Evolutionary conservation across 768 basidiomycete species (phyloP), one percentile per base, ranked within the genome.

Genomic region (Phanerochaete carnosa): DNA sequence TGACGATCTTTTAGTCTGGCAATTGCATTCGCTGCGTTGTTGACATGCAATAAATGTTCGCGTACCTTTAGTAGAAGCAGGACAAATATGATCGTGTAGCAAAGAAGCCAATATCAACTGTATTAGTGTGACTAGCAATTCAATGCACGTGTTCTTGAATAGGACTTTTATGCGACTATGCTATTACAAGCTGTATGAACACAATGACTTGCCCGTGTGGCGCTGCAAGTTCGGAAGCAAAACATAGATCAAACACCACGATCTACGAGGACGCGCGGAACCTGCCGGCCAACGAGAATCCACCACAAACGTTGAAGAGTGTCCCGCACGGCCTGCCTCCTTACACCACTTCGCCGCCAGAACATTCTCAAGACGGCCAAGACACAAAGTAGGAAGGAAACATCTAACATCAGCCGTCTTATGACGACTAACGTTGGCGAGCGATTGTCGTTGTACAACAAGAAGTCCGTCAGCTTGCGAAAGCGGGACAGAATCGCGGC

Each of bases 1-100:
- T 43, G 37, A 37, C 52, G 32, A 54, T 61, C 39, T 55, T 65
- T 0, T 52, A 94, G 90, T 77, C 74, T 49, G 95, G 95, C 16
- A 82, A 91, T 52, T 97, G 95, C 73, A 97, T 99, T 70, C 90
- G 96, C 64, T 95, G 95, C 65, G 91, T 99, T 11, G 91, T 98
- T 46, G 87, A 96, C 73, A 95, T 98, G 95, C 57, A 56, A 22
- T 51, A 22, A 45, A 37, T 25, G 50, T 16, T 43, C 47, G 22
- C 19, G n/a, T 32, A n/a, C n/a, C n/a, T n/a, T n/a, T 28, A 51
- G 8, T 26, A 51, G 49, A 29, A 23, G 16, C 23, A 29, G 22
- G 30, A 52, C 23, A 33, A 52, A 19, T 5, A 22, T 22, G n/a
- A 52, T 19, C 51, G 9, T 50, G 57, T 58, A 52, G 33, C 55